Conservation (phyloP, 192 early-diverging fungal species). For the Lobosporangium transversale region DNA sequence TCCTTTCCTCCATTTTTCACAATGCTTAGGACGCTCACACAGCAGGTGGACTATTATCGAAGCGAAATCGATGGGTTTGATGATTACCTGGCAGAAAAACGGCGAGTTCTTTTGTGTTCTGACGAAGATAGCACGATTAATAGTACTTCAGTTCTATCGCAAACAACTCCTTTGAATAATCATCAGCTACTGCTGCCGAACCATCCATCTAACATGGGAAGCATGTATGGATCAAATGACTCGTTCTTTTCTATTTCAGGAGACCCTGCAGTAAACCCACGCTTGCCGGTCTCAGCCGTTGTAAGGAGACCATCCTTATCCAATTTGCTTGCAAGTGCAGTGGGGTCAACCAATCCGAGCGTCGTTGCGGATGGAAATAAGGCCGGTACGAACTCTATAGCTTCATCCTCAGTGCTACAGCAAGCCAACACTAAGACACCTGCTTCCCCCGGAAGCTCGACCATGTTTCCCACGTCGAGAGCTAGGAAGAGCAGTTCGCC, state of each 20-base stretch:
- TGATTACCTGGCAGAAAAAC: slow-evolving; percentile 58
- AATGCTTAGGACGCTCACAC: slow-evolving; percentile 66
- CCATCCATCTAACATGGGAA: not conserved
- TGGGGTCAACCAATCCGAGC: slow-evolving; percentile 55
- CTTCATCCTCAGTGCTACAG: slow-evolving; percentile 21
- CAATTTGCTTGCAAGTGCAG: slow-evolving; percentile 29
- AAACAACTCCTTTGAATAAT: no score
- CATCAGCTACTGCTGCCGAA: not conserved
- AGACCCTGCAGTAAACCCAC: no score
- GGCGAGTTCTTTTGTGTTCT: slow-evolving; percentile 63
- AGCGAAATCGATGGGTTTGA: slow-evolving; percentile 71
- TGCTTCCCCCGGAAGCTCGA: not conserved
- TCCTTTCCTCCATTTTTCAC: slow-evolving; percentile 74
- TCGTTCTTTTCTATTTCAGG: slow-evolving; percentile 13
- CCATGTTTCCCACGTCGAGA: slow-evolving; percentile 18
- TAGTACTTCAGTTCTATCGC: no score
- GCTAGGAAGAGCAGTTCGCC: slow-evolving; percentile 41
- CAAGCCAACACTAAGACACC: slow-evolving; percentile 9
- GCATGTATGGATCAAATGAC: slow-evolving; percentile 53
- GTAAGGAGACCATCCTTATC: no score
- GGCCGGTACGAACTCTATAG: slow-evolving; percentile 2
- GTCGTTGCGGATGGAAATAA: not conserved
- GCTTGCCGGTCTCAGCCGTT: no score
- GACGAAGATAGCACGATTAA: no score
- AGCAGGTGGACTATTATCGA: slow-evolving; percentile 73